Percentiles rank a stretch among this genome's conserved stretches.
Evolutionary conservation across 352 stramenopile species (phyloP).

Genomic region (Peronospora destructor): DNA sequence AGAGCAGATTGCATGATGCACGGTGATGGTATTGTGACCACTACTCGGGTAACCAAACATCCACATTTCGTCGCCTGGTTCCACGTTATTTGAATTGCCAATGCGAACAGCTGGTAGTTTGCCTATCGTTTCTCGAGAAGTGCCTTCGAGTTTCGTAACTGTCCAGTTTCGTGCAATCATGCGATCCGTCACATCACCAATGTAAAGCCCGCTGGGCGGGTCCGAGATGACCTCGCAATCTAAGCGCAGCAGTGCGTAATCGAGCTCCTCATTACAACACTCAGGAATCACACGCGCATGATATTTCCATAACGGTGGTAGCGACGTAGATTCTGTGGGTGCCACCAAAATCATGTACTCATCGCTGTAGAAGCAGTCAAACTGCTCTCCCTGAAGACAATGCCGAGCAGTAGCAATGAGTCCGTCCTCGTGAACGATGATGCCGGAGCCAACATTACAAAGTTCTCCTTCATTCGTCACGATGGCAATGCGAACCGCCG

Average conservation of each 20-base stretch:
- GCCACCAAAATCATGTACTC: conserved; percentile 85
- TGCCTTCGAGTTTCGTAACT: conserved; percentile 73
- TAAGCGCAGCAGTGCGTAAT: conserved; percentile 77
- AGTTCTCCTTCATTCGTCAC: conserved; percentile 78
- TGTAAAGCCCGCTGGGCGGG: conserved; percentile 80
- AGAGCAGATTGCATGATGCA: conserved; percentile 86
- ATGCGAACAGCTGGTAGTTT: conserved; percentile 76
- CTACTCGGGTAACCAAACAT: conserved; percentile 88
- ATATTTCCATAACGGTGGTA: conserved; percentile 80
- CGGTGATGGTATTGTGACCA: conserved; percentile 85
- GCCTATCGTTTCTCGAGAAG: conserved; percentile 53
- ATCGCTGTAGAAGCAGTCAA: conserved; percentile 83
- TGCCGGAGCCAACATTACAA: conserved; percentile 81
- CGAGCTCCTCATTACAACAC: conserved; percentile 78
- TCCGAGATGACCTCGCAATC: conserved; percentile 83
- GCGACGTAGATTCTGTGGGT: conserved; percentile 72
- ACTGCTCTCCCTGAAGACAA: conserved; percentile 78
- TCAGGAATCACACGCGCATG: conserved; percentile 73
- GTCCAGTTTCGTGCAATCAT: conserved; percentile 82
- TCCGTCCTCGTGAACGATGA: conserved; percentile 78
- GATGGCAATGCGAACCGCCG: conserved; percentile 77
- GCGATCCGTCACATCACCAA: conserved; percentile 82
- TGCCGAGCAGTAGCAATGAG: conserved; percentile 75
- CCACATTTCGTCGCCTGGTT: conserved; percentile 86
- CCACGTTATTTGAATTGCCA: conserved; percentile 85